Evolutionary conservation across 495 filamentous ascomycete species (phyloP).

Genomic region (Xylaria longipes): DNA sequence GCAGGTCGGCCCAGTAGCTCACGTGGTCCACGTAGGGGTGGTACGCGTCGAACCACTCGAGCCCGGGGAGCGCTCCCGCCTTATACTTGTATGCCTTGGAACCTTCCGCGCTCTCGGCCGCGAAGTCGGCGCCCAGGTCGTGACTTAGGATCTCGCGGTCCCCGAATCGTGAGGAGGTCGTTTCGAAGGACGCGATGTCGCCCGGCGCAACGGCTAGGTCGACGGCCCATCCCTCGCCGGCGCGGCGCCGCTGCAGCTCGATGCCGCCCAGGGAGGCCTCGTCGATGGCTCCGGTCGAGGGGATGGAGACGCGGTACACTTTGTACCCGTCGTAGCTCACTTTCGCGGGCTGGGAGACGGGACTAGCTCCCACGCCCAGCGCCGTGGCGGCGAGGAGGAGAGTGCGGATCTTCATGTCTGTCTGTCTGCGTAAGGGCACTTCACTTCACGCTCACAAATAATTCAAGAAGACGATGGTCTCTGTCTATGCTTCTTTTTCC

Average conservation of each 20-base stretch:
- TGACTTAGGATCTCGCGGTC: constrained; percentile 46
- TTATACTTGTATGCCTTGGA: constrained; percentile 23
- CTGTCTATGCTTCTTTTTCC: background rate
- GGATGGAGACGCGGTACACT: constrained; percentile 42
- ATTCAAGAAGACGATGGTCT: background rate
- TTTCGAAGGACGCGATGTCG: constrained; percentile 44
- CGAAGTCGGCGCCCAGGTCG: constrained; percentile 52
- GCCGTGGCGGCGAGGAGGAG: constrained; percentile 20
- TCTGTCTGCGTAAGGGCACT: no score
- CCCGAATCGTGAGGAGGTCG: constrained; percentile 15
- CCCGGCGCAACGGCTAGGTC: constrained; percentile 53
- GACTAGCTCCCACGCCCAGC: background rate
- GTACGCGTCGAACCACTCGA: constrained; percentile 64
- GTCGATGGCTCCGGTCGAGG: background rate
- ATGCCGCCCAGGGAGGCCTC: constrained; percentile 32
- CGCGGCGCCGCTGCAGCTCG: constrained; percentile 33
- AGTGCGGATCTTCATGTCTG: constrained; percentile 3
- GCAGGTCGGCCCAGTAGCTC: constrained; percentile 58
- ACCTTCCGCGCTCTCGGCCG: constrained; percentile 38
- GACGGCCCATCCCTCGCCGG: constrained; percentile 10
- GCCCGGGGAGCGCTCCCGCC: constrained; percentile 29
- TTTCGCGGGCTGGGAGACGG: constrained; percentile 16
- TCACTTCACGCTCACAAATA: background rate
- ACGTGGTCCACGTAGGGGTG: constrained; percentile 63
- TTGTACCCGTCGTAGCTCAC: constrained; percentile 49